Evolutionary conservation across 169 alveolate species (phyloP).

Genomic region (Cardiosporidium cionae): DNA sequence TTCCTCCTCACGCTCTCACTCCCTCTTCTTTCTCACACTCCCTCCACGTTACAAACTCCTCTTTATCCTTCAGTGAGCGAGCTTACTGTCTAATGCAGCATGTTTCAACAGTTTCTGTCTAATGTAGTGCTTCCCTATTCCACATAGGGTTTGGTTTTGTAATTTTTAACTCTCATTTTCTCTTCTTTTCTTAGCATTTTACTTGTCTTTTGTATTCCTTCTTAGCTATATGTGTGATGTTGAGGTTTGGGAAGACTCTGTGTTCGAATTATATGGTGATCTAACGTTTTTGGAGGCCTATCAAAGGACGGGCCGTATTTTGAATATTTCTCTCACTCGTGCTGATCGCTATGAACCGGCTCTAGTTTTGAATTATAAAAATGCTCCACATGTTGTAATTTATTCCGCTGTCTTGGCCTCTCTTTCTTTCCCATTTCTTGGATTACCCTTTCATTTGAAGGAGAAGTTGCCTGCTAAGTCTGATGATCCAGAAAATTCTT

Average conservation of each 20-base stretch:
- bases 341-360: slow-evolving; percentile 53
- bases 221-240: slow-evolving; percentile 41
- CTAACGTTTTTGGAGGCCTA: slow-evolving; percentile 61
- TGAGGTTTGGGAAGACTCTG: slow-evolving; percentile 28
- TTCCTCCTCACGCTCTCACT: background rate
- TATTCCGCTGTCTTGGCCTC: slow-evolving; percentile 62
- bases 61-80: too few relatives aligned
- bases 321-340: slow-evolving; percentile 58
- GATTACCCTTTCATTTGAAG: slow-evolving; percentile 41
- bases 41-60: too few relatives aligned
- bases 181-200: too few relatives aligned
- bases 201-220: background rate
- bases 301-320: slow-evolving; percentile 54
- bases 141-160: too few relatives aligned
- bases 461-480: slow-evolving; percentile 36
- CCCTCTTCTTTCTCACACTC: background rate
- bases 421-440: slow-evolving; percentile 54
- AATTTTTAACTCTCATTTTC: too few relatives aligned
- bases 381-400: slow-evolving; percentile 57
- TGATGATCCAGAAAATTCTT: slow-evolving; percentile 20
- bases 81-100: too few relatives aligned
- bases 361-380: slow-evolving; percentile 52
- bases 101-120: too few relatives aligned
- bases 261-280: slow-evolving; percentile 39
- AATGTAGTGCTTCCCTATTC: too few relatives aligned